Evolutionary conservation across 768 basidiomycete species (phyloP).

Genomic region (Botryobasidium botryosum): DNA sequence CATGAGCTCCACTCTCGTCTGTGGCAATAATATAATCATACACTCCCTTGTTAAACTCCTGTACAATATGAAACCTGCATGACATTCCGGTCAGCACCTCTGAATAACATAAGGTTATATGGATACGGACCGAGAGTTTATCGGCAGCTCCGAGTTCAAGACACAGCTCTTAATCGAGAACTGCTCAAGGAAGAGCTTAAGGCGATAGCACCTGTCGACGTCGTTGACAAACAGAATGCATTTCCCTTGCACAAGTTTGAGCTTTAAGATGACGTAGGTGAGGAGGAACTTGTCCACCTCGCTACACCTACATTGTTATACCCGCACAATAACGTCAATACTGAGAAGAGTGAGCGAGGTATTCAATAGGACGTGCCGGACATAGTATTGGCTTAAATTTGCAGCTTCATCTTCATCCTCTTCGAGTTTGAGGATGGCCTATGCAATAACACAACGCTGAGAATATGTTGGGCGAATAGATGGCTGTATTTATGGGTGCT

Average conservation of each 20-base stretch:
- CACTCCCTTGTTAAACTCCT: slow-evolving; percentile 96
- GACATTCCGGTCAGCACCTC: slow-evolving; percentile 4
- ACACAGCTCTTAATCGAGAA: slow-evolving; percentile 95
- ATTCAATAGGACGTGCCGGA: slow-evolving; percentile 32
- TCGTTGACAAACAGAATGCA: slow-evolving; percentile 93
- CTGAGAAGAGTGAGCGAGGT: not conserved
- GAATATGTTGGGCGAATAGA: not conserved
- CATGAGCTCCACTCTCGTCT: slow-evolving; percentile 57
- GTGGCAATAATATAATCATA: slow-evolving; percentile 99
- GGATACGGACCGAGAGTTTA: slow-evolving; percentile 61
- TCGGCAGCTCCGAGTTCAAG: slow-evolving; percentile 84
- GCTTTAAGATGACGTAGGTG: slow-evolving; percentile 89
- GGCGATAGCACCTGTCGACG: slow-evolving; percentile 82
- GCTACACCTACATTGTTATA: slow-evolving; percentile 69
- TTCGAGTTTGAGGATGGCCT: slow-evolving; percentile 78
- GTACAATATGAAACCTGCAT: slow-evolving; percentile 83
- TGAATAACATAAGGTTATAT: not conserved
- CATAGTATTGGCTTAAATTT: slow-evolving; percentile 70
- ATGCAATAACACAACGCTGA: not conserved
- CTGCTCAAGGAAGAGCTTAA: slow-evolving; percentile 96
- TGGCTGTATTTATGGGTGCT: slow-evolving; percentile 17
- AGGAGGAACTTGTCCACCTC: slow-evolving; percentile 97
- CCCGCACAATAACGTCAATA: not conserved
- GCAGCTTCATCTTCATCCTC: slow-evolving; percentile 73
- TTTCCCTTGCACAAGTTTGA: slow-evolving; percentile 91